A percentile compares a stretch with the other conserved stretches of the same genome.
Conservation (phyloP, 2,329 filamentous ascomycete genomes). For the Aspergillus tanneri region DNA sequence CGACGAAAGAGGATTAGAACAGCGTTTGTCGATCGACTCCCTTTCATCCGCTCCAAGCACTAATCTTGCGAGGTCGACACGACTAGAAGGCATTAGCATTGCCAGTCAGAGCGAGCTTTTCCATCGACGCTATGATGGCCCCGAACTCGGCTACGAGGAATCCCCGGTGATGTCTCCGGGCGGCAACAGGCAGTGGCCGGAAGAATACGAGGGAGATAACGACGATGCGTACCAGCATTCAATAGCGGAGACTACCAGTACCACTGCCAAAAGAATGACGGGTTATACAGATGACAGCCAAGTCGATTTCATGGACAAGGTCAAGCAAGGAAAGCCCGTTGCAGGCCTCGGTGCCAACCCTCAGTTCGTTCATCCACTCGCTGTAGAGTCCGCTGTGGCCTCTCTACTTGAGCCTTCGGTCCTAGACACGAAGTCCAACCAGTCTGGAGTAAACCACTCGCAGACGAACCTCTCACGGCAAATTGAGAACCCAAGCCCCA, state of each 20-base stretch:
- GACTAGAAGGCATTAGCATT: slow-evolving; percentile 54
- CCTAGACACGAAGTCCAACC: slow-evolving; percentile 61
- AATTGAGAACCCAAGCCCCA: slow-evolving; percentile 31
- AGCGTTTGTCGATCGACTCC: slow-evolving; percentile 57
- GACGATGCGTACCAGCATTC: slow-evolving; percentile 57
- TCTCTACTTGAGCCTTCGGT: slow-evolving; percentile 84
- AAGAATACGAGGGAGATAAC: slow-evolving; percentile 26
- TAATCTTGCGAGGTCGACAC: slow-evolving; percentile 55
- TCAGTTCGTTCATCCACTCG: slow-evolving; percentile 70
- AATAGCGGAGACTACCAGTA: slow-evolving; percentile 48
- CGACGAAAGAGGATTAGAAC: slow-evolving; percentile 57
- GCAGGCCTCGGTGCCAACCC: slow-evolving; percentile 70
- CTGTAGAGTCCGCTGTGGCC: slow-evolving; percentile 85
- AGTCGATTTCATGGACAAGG: slow-evolving; percentile 56
- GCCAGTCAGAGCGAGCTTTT: slow-evolving; percentile 53
- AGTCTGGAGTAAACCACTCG: slow-evolving; percentile 48
- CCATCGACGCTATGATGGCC: slow-evolving; percentile 36
- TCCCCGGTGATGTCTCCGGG: slow-evolving; percentile 27
- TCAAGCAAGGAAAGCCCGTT: slow-evolving; percentile 68
- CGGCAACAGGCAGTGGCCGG: slow-evolving; percentile 25
- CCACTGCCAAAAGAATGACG: slow-evolving; percentile 53
- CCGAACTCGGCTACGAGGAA: slow-evolving; percentile 41
- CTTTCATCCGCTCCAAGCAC: slow-evolving; percentile 59
- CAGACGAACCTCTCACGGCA: slow-evolving; percentile 43
- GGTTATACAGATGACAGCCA: slow-evolving; percentile 58